Base-by-base conservation (phyloP, 768 basidiomycete species). In the Termitomyces sp. region DNA sequence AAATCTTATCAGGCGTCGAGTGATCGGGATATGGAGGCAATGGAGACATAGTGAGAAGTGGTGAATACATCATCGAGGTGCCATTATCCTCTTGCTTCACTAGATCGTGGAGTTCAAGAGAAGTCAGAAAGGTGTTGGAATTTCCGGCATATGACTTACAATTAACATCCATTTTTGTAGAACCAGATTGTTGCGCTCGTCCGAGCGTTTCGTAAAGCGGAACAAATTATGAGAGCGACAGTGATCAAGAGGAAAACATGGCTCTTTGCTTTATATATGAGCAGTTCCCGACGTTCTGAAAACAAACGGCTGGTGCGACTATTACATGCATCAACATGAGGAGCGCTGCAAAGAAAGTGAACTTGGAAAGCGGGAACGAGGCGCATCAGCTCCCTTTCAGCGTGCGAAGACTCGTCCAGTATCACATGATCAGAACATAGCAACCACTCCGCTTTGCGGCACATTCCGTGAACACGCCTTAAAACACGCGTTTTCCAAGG, bases 361-460 rank as follows among this genome's bases (percentile, higher is more conserved):
- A 62, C 64, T 40, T 61, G n/a, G 36, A 55, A 63, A 64, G 66
- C 52, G 56, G 58, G 50, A 70, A 67, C 60, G 68, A 69, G 67
- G 67, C 63, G 60, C 60, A 55, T 48, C 38, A 10, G 36, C 50
- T 66, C 56, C 69, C 69, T 70, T 68, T 70, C 67, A 67, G 61
- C 48, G 31, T 11, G 42, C 36, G 60, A 47, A 48, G 52, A 45
- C 56, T 40, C 20, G 17, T 57, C 45, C 51, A 15, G 25, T 25
- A 55, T 67, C 71, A 72, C 60, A 66, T 73, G 73, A 70, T 55
- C 40, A 56, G 54, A 60, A 70, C 70, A 70, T 69, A 69, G 69
- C 64, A 69, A 69, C 51, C 37, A 43, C 25, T 42, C 29, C 14
- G 6, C 14, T 56, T 42, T 38, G 31, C 69, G 73, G 72, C 65